Conservation (phyloP, 495 filamentous ascomycete species). For the Emericellopsis terricola region DNA sequence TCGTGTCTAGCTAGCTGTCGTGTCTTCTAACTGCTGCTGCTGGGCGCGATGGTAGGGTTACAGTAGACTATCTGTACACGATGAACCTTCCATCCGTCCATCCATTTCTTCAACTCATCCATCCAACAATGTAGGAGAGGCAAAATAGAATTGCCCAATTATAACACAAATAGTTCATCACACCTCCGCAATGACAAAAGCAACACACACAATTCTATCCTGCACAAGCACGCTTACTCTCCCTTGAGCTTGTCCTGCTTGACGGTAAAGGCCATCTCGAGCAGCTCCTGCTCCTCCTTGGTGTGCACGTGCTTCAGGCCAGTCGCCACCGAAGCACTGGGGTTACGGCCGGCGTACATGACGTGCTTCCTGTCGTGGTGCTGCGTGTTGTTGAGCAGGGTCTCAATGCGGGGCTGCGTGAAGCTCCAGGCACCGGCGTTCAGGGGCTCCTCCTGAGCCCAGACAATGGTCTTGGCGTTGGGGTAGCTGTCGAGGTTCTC, state of each 20-base stretch:
- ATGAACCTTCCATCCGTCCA: too few species aligned
- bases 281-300: conserved; percentile 85
- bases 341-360: conserved; percentile 86
- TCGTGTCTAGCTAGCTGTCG: too few species aligned
- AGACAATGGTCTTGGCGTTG: conserved; percentile 92
- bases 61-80: too few species aligned
- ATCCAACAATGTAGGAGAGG: too few species aligned
- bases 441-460: conserved; percentile 91
- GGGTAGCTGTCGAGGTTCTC: conserved; percentile 93
- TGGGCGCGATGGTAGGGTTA: too few species aligned
- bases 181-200: too few species aligned
- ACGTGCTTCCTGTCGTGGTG: conserved; percentile 87
- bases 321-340: conserved; percentile 81
- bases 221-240: too few species aligned
- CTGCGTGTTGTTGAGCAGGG: conserved; percentile 74
- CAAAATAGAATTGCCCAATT: too few species aligned
- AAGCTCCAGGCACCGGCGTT: conserved; percentile 94
- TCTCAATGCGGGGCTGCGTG: conserved; percentile 91
- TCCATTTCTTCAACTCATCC: too few species aligned
- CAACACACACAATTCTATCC: too few species aligned
- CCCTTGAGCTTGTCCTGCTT: conserved; percentile 55
- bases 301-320: conserved; percentile 74
- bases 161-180: too few species aligned
- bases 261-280: conserved; percentile 51
- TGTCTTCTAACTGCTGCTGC: too few species aligned